Conservation (phyloP, 1,284 basidiomycete species). For the Sporisorium iseilematis-ciliati region DNA sequence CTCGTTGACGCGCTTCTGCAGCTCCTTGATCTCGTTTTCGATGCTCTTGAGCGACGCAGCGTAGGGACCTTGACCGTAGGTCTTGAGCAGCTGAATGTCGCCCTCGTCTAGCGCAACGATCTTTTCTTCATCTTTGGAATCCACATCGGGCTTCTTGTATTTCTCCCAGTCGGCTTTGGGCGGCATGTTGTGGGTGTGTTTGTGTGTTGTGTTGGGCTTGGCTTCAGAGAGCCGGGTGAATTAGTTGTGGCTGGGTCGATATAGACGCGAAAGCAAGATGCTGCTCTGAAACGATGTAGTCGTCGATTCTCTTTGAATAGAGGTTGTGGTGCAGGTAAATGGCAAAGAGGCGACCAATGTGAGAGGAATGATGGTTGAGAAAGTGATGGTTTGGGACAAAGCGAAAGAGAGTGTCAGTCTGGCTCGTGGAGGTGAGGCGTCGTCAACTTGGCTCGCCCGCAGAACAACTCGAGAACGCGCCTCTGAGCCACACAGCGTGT, state of each 20-base stretch:
- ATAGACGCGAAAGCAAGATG: not conserved
- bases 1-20: constrained; percentile 96
- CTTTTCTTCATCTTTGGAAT: constrained; percentile 65
- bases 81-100: constrained; percentile 99
- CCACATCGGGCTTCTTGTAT: constrained; percentile 66
- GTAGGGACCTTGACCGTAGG: constrained; percentile 99
- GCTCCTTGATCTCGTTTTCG: constrained; percentile 92
- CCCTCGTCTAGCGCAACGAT: constrained; percentile 89
- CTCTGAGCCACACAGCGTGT: not conserved
- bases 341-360: too few relatives aligned
- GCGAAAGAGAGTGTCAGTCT: constrained; percentile 9
- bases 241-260: not conserved
- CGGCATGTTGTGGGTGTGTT: constrained; percentile 56
- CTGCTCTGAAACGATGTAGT: not conserved
- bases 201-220: constrained; percentile 8
- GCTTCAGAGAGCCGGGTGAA: not conserved
- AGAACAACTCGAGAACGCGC: not conserved
- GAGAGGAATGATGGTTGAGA: not conserved
- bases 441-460: constrained; percentile 40
- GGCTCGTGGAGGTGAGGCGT: constrained; percentile 33
- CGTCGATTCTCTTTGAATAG: too few relatives aligned
- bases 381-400: constrained; percentile 1
- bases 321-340: too few relatives aligned
- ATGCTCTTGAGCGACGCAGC: constrained; percentile 87
- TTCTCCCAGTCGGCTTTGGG: constrained; percentile 70